Base-by-base conservation (phyloP, 495 filamentous ascomycete species). In the Lasiosphaeria miniovina region DNA sequence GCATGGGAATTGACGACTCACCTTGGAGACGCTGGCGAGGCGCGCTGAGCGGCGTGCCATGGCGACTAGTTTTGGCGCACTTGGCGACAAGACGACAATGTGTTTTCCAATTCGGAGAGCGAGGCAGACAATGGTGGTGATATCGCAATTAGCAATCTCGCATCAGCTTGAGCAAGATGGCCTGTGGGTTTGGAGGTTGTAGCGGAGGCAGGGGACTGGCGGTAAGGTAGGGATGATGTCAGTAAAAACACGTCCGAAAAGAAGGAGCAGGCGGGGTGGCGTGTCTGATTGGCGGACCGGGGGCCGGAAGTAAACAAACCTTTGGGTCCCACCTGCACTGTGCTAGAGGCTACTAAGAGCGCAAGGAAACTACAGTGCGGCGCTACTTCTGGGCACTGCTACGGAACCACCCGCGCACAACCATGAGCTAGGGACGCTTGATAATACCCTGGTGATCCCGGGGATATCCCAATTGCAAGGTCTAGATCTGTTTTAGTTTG, bases 41-140 rank as follows among this genome's bases (percentile, higher is more conserved):
- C 78, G 78, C 68, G 77, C 76, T 58, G 78, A 81, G 69, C 78
- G 78, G 59, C 75, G 76, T 33, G 67, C 65, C 76, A 78, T 79
- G 52, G 49, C n/a, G 60, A 43, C 32, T 56, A 43, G 24, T 38
- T 48, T 57, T 36, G 12, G 41, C 17, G 35, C 33, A 38, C 17
- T 11, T 8, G 4, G 51, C 52, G 14, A 43, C 15, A 17, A 31
- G 15, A 9, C 12, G 43, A 14, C 2, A 14, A 41, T 49, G 46
- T 31, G 49, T 0, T 5, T 51, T 51, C 5, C 17, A 51, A 32
- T 35, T 9, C 17, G 12, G 12, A 32, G 11, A 51, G 49, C 9
- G 40, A 45, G n/a, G 10, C 40, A 46, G 5, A 46, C 43, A n/a
- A 46, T 14, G 38, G 38, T 45, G 40, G 40, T 45, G 35, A 45